phyloP scores from a whole-genome alignment of 2,329 filamentous ascomycete species.

The Talaromyces sp. region DNA sequence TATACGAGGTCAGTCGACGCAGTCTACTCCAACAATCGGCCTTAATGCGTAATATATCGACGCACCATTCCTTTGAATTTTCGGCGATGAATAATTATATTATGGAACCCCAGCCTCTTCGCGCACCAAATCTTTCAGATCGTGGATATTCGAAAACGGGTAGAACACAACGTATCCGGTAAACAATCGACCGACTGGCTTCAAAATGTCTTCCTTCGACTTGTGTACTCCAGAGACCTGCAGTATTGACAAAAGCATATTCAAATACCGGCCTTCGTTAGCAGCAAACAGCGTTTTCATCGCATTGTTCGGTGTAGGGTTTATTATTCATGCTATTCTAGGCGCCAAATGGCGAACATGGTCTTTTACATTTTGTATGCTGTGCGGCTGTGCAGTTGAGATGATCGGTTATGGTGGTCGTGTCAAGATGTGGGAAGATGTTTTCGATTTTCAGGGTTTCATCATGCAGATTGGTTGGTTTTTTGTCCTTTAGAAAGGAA shows the following conservation, averaged over 20 bases:
- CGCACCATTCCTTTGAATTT: neutral
- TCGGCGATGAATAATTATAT: neutral
- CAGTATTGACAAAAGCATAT: neutral
- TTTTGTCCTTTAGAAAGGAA: slow-evolving; percentile 57
- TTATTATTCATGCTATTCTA: slow-evolving; percentile 37
- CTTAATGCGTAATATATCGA: neutral
- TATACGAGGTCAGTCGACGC: neutral
- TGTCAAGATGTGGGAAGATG: slow-evolving; percentile 56
- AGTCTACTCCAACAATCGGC: neutral
- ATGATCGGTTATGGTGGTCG: slow-evolving; percentile 63
- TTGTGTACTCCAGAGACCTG: slow-evolving; percentile 7
- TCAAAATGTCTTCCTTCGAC: slow-evolving; percentile 9
- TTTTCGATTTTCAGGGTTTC: slow-evolving; percentile 59
- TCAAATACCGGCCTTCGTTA: slow-evolving; percentile 21
- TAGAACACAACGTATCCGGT: neutral
- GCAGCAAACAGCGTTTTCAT: slow-evolving; percentile 42
- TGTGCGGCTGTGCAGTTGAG: slow-evolving; percentile 56
- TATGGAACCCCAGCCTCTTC: neutral
- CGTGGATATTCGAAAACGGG: neutral
- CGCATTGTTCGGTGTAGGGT: slow-evolving; percentile 43
- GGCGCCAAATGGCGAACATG: slow-evolving; percentile 38
- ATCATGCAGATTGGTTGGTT: slow-evolving; percentile 54
- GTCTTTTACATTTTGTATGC: slow-evolving; percentile 49
- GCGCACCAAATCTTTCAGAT: neutral
- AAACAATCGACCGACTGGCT: neutral